Evolutionary conservation across 225 moss, liverwort and hornwort genomes (phyloP).

Genomic region (Physcomitrellopsis africana): DNA sequence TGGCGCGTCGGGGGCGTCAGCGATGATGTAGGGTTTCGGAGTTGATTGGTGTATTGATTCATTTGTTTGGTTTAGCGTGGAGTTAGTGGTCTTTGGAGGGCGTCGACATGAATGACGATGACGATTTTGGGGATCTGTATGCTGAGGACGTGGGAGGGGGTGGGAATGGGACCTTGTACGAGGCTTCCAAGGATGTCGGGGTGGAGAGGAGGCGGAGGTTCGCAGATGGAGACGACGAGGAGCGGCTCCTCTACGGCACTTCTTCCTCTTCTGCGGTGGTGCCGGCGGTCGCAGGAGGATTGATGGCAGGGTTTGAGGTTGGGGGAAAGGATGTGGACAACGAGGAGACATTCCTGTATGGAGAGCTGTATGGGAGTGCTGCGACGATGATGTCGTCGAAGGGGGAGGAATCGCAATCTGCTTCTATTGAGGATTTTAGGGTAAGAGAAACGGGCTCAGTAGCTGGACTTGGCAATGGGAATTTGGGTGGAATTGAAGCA

Average conservation of each 20-base stretch:
- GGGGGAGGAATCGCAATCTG: not conserved
- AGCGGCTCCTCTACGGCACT: slow-evolving; percentile 78
- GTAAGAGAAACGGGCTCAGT: slow-evolving; percentile 29
- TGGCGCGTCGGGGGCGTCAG: slow-evolving; percentile 12
- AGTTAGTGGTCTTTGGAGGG: not conserved
- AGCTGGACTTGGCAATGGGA: slow-evolving; percentile 61
- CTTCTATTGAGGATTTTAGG: no score
- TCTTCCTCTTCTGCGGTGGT: slow-evolving; percentile 51
- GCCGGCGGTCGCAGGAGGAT: slow-evolving; percentile 11
- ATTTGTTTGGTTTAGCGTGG: not conserved
- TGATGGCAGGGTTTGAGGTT: slow-evolving; percentile 53
- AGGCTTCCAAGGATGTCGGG: slow-evolving; percentile 42
- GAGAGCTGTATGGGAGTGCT: slow-evolving; percentile 84
- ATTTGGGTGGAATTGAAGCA: slow-evolving; percentile 28
- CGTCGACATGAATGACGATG: slow-evolving; percentile 85
- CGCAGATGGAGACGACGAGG: slow-evolving; percentile 58
- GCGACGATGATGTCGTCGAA: slow-evolving; percentile 6
- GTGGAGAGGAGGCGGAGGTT: slow-evolving; percentile 29
- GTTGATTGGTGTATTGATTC: not conserved
- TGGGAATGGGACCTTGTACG: slow-evolving; percentile 53
- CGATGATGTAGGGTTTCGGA: slow-evolving; percentile 42
- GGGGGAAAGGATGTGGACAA: slow-evolving; percentile 87
- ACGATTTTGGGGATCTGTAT: slow-evolving; percentile 98
- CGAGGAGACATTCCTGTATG: slow-evolving; percentile 89
- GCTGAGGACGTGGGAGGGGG: slow-evolving; percentile 73